Evolutionary conservation across 2,329 filamentous ascomycete genomes (phyloP), one percentile per base, ranked within the genome.

Genomic region (Fusarium equiseti): DNA sequence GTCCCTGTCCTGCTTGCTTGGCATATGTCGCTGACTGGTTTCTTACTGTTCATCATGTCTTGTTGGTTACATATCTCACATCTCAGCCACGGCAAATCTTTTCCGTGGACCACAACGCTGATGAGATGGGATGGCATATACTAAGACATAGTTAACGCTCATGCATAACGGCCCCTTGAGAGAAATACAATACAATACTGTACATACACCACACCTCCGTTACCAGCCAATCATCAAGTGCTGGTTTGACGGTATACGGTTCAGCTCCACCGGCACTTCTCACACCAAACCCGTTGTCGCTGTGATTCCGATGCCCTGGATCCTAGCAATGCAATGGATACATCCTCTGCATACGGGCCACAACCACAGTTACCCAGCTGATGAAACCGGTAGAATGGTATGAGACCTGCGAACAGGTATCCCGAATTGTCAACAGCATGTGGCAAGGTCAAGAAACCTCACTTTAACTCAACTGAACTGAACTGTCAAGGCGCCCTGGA

Each of bases 201-300:
- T 52, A 38, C 31, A 35, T 31, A 35, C 46, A 59, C 44, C 54
- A 35, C 46, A 59, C 44, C 54, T 59, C 42, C 27, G 26, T 59
- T 20, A 51, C 22, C 29, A 45, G 42, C 53, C 44, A 51, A 67
- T 43, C 59, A 32, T 43, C 45, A 27, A 29, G 27, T 27, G 20
- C 31, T 69, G 64, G 64, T 68, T 68, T 31, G 66, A 52, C 51
- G 27, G 24, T 56, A 59, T 68, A 68, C 59, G 66, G 54, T 50
- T 64, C 53, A 68, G 66, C 66, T 68, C 64, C 66, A 69, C 66
- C 40, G 45, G 40, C 35, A 59, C 49, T 59, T 68, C 53, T 64
- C 32, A 48, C 59, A 68, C 65, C 66, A 68, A 64, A 42, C 66
- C 64, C 46, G 18, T 68, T 68, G 66, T 60, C 24, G 66, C 60